A percentile compares a stretch with the other conserved stretches of the same genome.
phyloP scores from a whole-genome alignment of 768 basidiomycete genomes.

The Lenzites betulinus region DNA sequence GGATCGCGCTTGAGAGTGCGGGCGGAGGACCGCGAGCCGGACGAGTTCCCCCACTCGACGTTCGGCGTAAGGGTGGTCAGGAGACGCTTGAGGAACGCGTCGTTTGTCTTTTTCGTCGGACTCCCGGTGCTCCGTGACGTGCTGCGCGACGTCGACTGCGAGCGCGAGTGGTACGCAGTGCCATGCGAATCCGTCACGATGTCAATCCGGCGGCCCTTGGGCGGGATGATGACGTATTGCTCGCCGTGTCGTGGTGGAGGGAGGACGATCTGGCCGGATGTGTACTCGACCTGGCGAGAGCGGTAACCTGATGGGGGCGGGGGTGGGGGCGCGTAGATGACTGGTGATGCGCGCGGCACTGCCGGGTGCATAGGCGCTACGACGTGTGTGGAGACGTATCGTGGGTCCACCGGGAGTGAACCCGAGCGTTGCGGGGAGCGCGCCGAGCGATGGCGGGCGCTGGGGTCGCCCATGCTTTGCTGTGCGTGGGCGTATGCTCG shows the following conservation, averaged over 20 bases:
- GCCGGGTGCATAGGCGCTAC: conserved; percentile 7
- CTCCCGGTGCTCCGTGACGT: conserved; percentile 11
- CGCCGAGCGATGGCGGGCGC: conserved; percentile 12
- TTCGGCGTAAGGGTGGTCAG: conserved; percentile 22
- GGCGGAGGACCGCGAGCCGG: conserved; percentile 7
- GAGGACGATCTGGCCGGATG: conserved; percentile 20
- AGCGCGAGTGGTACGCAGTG: conserved; percentile 7
- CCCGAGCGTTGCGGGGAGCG: conserved; percentile 14
- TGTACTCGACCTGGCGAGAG: conserved; percentile 15
- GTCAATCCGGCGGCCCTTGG: conserved; percentile 24
- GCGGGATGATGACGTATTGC: conserved; percentile 31
- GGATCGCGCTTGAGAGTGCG: conserved; percentile 15
- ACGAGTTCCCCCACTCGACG: conserved; percentile 15
- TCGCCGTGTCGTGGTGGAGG: conserved; percentile 30
- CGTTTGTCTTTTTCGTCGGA: conserved; percentile 18
- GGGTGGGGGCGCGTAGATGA: conserved; percentile 8
- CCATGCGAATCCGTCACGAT: conserved; percentile 17
- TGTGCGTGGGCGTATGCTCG: conserved; percentile 12
- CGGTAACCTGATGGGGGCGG: conserved; percentile 10
- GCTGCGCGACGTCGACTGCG: conserved; percentile 8
- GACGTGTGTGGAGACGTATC: conserved; percentile 13
- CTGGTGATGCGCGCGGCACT: conserved; percentile 14
- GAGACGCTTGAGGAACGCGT: conserved; percentile 28
- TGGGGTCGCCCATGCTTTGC: conserved; percentile 7
- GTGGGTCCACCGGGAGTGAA: conserved; percentile 9